phyloP scores from a whole-genome alignment of 768 basidiomycete genomes.

The Mycena kentingensis region DNA sequence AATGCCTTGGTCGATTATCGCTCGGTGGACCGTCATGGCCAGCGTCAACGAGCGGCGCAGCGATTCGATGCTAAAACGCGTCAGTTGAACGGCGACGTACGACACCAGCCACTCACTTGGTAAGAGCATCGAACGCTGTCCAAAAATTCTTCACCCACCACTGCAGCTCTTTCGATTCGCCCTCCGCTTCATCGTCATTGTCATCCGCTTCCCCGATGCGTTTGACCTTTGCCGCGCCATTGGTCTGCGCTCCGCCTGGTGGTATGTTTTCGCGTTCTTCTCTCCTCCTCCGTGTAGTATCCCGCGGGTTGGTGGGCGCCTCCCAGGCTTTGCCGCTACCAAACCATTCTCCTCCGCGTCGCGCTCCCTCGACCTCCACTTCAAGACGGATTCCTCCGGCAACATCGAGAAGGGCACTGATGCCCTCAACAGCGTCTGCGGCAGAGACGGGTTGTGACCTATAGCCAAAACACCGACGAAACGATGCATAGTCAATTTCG shows the following conservation, averaged over 20 bases:
- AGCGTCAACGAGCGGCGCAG: slow-evolving; percentile 78
- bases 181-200: slow-evolving; percentile 32
- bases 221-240: slow-evolving; percentile 27
- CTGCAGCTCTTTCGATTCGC: slow-evolving; percentile 49
- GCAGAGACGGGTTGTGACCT: slow-evolving; percentile 86
- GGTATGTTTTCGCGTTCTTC: slow-evolving; percentile 43
- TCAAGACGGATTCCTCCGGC: slow-evolving; percentile 90
- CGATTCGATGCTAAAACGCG: slow-evolving; percentile 56
- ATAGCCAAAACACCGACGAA: slow-evolving; percentile 90
- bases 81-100: too few species aligned
- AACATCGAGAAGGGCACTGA: slow-evolving; percentile 85
- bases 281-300: slow-evolving; percentile 37
- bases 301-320: slow-evolving; percentile 41
- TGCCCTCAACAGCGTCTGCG: slow-evolving; percentile 89
- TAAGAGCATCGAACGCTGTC: slow-evolving; percentile 89
- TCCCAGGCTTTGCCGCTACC: slow-evolving; percentile 84
- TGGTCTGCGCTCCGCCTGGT: slow-evolving; percentile 26
- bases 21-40: slow-evolving; percentile 89
- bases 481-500: slow-evolving; percentile 92
- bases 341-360: slow-evolving; percentile 96
- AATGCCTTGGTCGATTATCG: slow-evolving; percentile 93
- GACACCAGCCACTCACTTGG: slow-evolving; percentile 91
- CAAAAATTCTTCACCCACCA: slow-evolving; percentile 96
- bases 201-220: slow-evolving; percentile 25
- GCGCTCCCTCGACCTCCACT: slow-evolving; percentile 83